These are phyloP conservation scores for Fusarium multiceps DNA, from an alignment of 2,329 filamentous ascomycete species.

Conservation along the genomic window DNA sequence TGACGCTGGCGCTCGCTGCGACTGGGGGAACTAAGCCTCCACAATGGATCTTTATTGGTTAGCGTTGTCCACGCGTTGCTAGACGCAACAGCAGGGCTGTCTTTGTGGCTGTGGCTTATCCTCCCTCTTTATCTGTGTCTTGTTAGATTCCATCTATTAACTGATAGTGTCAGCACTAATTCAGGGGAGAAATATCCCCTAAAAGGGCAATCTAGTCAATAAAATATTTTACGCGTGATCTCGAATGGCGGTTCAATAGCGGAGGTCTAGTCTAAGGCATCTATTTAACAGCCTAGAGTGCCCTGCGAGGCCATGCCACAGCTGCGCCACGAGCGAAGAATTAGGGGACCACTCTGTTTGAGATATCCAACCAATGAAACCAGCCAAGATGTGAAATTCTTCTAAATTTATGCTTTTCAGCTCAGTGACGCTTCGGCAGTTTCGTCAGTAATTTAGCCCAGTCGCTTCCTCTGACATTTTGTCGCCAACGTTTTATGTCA, in stretches of 20 bases:
- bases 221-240: background rate
- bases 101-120: conserved; percentile 25
- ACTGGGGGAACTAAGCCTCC: conserved; percentile 16
- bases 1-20: conserved; percentile 25
- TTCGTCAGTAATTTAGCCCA: background rate
- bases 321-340: conserved; percentile 35
- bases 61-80: conserved; percentile 38
- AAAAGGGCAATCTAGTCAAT: background rate
- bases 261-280: background rate
- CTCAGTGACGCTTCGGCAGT: conserved; percentile 21
- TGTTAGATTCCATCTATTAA: background rate
- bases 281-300: background rate
- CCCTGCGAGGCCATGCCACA: conserved; percentile 19
- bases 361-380: conserved; percentile 22
- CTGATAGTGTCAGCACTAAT: background rate
- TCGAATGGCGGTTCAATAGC: background rate
- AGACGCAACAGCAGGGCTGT: conserved; percentile 32
- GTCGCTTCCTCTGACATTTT: background rate
- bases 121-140: background rate
- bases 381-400: background rate
- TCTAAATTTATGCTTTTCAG: conserved; percentile 24
- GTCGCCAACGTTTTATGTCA: conserved; percentile 2
- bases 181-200: conserved; percentile 11
- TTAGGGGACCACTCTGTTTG: conserved; percentile 14
- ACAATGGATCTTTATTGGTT: conserved; percentile 5